A percentile compares a stretch with the other conserved stretches of the same genome.
Evolutionary conservation across 352 stramenopile species (phyloP).

Genomic region (Phytophthora sojae): DNA sequence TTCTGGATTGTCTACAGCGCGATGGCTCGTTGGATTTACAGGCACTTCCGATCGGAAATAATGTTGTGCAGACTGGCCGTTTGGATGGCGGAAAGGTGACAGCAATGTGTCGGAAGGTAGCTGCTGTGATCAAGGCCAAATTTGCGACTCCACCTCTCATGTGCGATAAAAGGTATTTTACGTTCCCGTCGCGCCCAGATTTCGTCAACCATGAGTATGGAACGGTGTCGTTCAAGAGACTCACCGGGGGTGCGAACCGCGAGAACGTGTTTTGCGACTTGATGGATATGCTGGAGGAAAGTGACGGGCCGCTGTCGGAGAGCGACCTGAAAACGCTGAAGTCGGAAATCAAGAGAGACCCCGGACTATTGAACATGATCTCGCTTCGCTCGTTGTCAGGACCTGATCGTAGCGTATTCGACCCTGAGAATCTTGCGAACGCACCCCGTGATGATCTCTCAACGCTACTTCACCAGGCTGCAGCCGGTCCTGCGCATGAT

Average conservation of each 20-base stretch:
- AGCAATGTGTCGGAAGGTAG: constrained; percentile 5
- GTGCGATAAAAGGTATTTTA: constrained; percentile 9
- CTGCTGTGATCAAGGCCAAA: constrained; percentile 16
- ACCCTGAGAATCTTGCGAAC: not conserved
- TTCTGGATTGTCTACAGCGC: constrained; percentile 33
- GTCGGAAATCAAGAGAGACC: constrained; percentile 17
- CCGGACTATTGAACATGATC: constrained; percentile 13
- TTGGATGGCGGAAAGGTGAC: not conserved
- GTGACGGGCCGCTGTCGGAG: constrained; percentile 9
- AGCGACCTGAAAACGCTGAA: constrained; percentile 1
- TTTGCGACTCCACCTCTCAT: constrained; percentile 14
- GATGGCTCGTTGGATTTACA: constrained; percentile 21
- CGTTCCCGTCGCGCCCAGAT: constrained; percentile 13
- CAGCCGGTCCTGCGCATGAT: constrained; percentile 28
- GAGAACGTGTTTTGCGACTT: constrained; percentile 19
- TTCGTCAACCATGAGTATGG: constrained; percentile 20
- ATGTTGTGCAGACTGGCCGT: not conserved
- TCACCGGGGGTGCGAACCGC: not conserved
- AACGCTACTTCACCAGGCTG: constrained; percentile 34
- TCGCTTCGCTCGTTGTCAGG: constrained; percentile 3
- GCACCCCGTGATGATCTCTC: constrained; percentile 4
- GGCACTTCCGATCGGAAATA: not conserved
- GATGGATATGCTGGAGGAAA: constrained; percentile 19
- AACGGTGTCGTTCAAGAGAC: constrained; percentile 2
- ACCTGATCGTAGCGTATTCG: not conserved